These are phyloP conservation scores for Datisca glomerata DNA, from an alignment of 306 rosid genomes.

Conservation along the genomic window DNA sequence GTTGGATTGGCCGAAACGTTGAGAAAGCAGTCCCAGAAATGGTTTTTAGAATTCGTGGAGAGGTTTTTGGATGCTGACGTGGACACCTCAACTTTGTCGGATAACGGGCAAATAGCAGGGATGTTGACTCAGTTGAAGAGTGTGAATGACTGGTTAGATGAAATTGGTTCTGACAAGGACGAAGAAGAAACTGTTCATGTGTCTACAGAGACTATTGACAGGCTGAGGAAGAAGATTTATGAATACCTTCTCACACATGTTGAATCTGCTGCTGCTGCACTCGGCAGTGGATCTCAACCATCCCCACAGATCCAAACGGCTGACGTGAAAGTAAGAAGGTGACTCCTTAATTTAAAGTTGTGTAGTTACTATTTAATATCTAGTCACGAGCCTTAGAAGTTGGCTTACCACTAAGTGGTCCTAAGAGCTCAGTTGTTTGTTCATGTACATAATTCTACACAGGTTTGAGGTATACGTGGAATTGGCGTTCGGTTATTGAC, in stretches of 20 bases:
- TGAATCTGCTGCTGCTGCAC: constrained; percentile 96
- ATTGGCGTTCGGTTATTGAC: no score
- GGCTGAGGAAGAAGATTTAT: constrained; percentile 74
- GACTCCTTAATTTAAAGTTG: no score
- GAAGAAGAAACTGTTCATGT: constrained; percentile 35
- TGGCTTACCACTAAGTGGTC: no score
- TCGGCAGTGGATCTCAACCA: constrained; percentile 44
- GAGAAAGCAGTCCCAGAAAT: constrained; percentile 52
- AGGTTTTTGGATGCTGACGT: constrained; percentile 72
- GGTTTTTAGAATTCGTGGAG: constrained; percentile 83
- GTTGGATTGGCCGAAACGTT: constrained; percentile 55
- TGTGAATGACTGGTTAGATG: constrained; percentile 86
- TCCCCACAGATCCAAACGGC: constrained; percentile 29
- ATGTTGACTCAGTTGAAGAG: constrained; percentile 86
- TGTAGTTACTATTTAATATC: no score
- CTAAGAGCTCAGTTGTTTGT: no score
- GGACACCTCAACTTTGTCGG: constrained; percentile 52
- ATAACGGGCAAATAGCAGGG: constrained; percentile 84
- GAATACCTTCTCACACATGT: constrained; percentile 92
- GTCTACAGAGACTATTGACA: constrained; percentile 50
- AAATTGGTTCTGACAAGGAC: constrained; percentile 37
- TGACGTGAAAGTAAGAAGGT: constrained; percentile 48
- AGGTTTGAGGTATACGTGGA: no score
- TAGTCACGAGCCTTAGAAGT: no score
- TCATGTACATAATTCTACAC: no score